These are phyloP conservation scores for Ananas comosus DNA, from an alignment of 176 grass and related monocot genomes.

Conservation along the genomic window DNA sequence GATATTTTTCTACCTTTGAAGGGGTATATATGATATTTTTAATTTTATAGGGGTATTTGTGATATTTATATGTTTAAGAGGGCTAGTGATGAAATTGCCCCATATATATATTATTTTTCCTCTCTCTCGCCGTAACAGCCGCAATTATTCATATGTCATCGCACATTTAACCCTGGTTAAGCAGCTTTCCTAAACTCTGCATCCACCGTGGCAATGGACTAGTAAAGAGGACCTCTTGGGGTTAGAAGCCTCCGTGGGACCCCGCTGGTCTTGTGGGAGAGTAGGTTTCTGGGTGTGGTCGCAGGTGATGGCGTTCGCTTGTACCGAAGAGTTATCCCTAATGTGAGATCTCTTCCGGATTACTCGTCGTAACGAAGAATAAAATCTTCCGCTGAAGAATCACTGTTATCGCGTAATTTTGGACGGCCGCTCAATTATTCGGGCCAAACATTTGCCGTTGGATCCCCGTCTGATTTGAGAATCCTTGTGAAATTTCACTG, in stretches of 20 bases:
- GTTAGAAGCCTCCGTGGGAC: not conserved
- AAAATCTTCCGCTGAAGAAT: not conserved
- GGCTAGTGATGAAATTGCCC: no score
- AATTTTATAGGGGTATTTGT: no score
- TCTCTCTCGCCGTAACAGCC: not conserved
- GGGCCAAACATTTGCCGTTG: not conserved
- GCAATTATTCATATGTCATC: not conserved
- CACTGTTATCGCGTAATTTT: not conserved
- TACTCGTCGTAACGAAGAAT: not conserved
- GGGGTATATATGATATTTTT: no score
- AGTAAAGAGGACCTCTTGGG: not conserved
- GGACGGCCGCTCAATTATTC: not conserved
- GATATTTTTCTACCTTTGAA: no score
- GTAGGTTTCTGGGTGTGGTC: not conserved
- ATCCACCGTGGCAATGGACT: not conserved
- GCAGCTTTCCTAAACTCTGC: not conserved
- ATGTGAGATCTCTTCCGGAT: not conserved
- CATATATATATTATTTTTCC: not conserved
- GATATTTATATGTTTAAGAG: no score
- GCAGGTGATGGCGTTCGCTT: not conserved
- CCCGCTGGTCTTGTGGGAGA: not conserved
- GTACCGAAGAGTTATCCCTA: not conserved
- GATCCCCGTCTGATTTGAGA: not conserved
- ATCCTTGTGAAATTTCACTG: no score
- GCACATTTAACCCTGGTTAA: not conserved